phyloP scores from a whole-genome alignment of 306 rosid genomes.

The Quercus glauca region DNA sequence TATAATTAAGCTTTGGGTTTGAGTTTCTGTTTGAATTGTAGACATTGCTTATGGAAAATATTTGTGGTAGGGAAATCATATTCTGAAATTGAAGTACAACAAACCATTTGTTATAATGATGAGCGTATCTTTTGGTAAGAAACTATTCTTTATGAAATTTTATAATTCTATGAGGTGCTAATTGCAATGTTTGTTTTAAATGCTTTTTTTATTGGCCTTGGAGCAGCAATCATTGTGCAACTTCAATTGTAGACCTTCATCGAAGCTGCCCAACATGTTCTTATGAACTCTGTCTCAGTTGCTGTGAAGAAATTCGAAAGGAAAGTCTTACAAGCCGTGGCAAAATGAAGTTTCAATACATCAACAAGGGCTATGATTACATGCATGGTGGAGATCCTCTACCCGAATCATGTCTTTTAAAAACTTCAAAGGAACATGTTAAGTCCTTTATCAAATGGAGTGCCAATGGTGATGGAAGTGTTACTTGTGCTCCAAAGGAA shows the following conservation, averaged over 20 bases:
- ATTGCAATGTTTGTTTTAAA: neutral
- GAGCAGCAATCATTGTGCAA: slow-evolving; percentile 77
- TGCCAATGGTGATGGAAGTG: slow-evolving; percentile 44
- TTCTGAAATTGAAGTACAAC: slow-evolving; percentile 43
- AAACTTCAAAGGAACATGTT: slow-evolving; percentile 25
- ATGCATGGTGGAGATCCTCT: slow-evolving; percentile 76
- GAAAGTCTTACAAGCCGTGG: slow-evolving; percentile 43
- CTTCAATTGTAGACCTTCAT: slow-evolving; percentile 75
- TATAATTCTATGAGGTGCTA: slow-evolving; percentile 14
- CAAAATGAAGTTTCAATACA: slow-evolving; percentile 57
- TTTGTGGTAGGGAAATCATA: slow-evolving; percentile 42
- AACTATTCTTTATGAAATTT: slow-evolving; percentile 15
- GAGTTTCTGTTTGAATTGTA: slow-evolving; percentile 16
- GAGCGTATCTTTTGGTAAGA: slow-evolving; percentile 81
- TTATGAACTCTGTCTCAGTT: slow-evolving; percentile 68
- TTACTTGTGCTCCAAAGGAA: slow-evolving; percentile 60
- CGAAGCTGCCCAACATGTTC: slow-evolving; percentile 70
- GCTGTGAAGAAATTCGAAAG: slow-evolving; percentile 67
- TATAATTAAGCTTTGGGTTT: slow-evolving; percentile 23
- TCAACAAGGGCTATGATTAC: slow-evolving; percentile 62
- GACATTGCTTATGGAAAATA: slow-evolving; percentile 11
- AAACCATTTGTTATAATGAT: slow-evolving; percentile 46
- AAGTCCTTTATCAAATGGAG: slow-evolving; percentile 42
- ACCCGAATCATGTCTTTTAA: slow-evolving; percentile 26
- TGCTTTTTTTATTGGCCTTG: slow-evolving; percentile 19